These are phyloP conservation scores for Cryphonectria naterciae DNA, from an alignment of 2,329 filamentous ascomycete genomes.

Conservation along the genomic window DNA sequence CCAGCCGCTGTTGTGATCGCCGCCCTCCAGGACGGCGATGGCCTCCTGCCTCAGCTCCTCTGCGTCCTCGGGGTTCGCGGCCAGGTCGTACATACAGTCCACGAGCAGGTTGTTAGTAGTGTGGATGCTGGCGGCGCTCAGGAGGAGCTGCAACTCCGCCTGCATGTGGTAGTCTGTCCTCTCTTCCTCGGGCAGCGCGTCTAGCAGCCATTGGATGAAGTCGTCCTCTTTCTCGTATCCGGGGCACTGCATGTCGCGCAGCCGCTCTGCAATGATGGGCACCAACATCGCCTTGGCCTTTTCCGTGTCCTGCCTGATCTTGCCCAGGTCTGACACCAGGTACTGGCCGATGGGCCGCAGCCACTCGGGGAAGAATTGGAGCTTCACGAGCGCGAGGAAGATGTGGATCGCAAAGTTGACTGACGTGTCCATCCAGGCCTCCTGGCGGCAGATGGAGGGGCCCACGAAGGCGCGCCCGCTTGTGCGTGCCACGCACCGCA, in stretches of 20 bases:
- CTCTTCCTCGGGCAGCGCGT: constrained; percentile 45
- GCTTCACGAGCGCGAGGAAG: constrained; percentile 51
- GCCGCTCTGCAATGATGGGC: constrained; percentile 51
- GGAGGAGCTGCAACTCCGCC: constrained; percentile 48
- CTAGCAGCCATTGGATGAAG: constrained; percentile 50
- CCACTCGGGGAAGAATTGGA: constrained; percentile 58
- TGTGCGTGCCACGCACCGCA: constrained; percentile 56
- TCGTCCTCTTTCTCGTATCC: constrained; percentile 46
- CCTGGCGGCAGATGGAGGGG: constrained; percentile 51
- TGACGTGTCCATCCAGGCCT: constrained; percentile 58
- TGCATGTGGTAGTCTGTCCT: constrained; percentile 44
- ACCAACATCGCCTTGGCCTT: constrained; percentile 48
- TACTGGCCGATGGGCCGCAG: constrained; percentile 51
- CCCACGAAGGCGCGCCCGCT: constrained; percentile 60
- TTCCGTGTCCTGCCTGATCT: constrained; percentile 49
- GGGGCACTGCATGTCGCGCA: constrained; percentile 45
- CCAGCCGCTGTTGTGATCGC: constrained; percentile 42
- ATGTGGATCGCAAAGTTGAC: constrained; percentile 55
- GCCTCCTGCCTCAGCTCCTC: constrained; percentile 55
- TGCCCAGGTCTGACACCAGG: constrained; percentile 50
- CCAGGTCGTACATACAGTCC: constrained; percentile 56
- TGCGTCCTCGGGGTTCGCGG: constrained; percentile 51
- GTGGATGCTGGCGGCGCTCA: constrained; percentile 50
- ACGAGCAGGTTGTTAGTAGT: constrained; percentile 50
- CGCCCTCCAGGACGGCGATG: constrained; percentile 43